A percentile compares a stretch with the other conserved stretches of the same genome.
Evolutionary conservation across 495 filamentous ascomycete species (phyloP).

Genomic region (Penicillium simplicissimum): DNA sequence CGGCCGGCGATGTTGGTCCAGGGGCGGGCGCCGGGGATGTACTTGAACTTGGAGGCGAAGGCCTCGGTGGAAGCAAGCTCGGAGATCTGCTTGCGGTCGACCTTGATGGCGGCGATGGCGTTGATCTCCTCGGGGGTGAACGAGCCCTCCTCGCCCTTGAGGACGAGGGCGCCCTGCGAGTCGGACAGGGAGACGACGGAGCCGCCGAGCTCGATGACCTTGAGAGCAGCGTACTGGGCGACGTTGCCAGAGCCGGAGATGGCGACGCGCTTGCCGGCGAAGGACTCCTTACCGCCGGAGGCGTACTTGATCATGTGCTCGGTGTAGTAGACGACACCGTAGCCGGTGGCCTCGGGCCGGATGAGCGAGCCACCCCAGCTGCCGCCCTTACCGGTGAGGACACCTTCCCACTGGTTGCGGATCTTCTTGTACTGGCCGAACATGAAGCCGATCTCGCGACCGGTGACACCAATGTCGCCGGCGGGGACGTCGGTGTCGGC

Average conservation of each 20-base stretch:
- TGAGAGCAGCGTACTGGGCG: conserved; percentile 95
- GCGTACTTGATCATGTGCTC: conserved; percentile 93
- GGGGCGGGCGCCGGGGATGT: conserved; percentile 83
- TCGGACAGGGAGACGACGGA: conserved; percentile 94
- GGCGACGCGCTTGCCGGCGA: conserved; percentile 90
- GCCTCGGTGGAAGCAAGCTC: conserved; percentile 53
- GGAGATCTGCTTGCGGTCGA: conserved; percentile 79
- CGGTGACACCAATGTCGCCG: conserved; percentile 89
- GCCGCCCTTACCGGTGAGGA: conserved; percentile 92
- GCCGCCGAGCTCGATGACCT: conserved; percentile 93
- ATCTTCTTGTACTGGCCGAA: conserved; percentile 93
- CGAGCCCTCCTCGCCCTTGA: conserved; percentile 55
- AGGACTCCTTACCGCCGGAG: conserved; percentile 74
- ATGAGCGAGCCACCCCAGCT: conserved; percentile 93
- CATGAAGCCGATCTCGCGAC: conserved; percentile 92
- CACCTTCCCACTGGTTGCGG: conserved; percentile 89
- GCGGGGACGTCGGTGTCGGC: conserved; percentile 92
- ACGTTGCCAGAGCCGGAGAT: conserved; percentile 98
- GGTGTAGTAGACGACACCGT: conserved; percentile 96
- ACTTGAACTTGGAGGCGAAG: conserved; percentile 73
- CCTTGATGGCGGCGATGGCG: conserved; percentile 79
- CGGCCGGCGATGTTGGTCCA: conserved; percentile 80
- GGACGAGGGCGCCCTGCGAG: conserved; percentile 80
- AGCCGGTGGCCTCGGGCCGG: conserved; percentile 95
- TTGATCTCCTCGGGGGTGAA: conserved; percentile 79